These are phyloP conservation scores for Blastocystis sp. DNA, from an alignment of 352 stramenopile species.

Conservation along the genomic window DNA sequence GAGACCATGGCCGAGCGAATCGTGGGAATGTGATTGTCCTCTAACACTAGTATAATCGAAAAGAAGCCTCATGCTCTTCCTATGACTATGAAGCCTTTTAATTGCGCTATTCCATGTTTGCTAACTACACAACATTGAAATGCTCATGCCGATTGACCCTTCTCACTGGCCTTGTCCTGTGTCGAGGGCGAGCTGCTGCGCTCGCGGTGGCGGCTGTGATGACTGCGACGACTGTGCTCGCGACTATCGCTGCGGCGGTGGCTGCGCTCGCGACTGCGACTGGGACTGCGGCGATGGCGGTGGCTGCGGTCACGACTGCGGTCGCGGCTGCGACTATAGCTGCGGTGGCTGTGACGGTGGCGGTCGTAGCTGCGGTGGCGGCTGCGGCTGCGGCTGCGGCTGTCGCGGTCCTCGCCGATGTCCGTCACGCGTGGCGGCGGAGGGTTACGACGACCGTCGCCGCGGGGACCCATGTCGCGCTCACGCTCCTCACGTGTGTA, in stretches of 20 bases:
- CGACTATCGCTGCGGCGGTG: neutral
- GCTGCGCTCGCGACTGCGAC: neutral
- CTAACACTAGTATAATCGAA: slow-evolving; percentile 19
- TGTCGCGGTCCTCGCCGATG: neutral
- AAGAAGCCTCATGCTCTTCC: slow-evolving; percentile 23
- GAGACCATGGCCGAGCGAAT: neutral
- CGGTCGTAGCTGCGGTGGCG: neutral
- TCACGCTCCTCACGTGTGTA: slow-evolving; percentile 39
- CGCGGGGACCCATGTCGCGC: slow-evolving; percentile 35
- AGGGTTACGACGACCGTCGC: slow-evolving; percentile 31
- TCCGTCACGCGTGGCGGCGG: neutral
- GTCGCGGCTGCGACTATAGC: slow-evolving; percentile 4
- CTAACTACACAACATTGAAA: neutral
- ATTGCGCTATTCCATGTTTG: slow-evolving; percentile 32
- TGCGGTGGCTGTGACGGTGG: neutral
- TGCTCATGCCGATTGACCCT: neutral
- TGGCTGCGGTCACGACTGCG: neutral
- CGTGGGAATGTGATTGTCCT: neutral
- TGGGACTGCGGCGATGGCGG: neutral
- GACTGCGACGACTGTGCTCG: neutral
- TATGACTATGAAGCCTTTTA: slow-evolving; percentile 51
- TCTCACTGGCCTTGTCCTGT: neutral
- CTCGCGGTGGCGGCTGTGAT: neutral
- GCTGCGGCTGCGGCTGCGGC: neutral
- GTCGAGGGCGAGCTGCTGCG: neutral